Percentiles rank a stretch among this genome's conserved stretches.
phyloP scores from a whole-genome alignment of 164 flowering plant genomes.

The Akebia trifoliata region DNA sequence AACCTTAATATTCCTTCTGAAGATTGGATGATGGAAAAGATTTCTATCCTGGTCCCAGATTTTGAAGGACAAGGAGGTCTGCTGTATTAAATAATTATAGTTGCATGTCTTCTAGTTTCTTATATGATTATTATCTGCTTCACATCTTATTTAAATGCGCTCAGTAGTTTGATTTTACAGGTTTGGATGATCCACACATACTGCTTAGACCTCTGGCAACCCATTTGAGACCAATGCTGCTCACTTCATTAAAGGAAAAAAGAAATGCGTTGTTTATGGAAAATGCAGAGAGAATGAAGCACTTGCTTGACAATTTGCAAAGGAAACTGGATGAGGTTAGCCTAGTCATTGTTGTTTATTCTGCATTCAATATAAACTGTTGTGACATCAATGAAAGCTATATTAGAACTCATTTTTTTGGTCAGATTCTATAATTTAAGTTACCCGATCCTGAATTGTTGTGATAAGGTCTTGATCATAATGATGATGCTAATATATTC shows the following conservation, averaged over 20 bases:
- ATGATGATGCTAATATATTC: too few species aligned
- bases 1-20: slow-evolving; percentile 46
- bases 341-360: not conserved
- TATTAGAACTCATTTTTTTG: too few species aligned
- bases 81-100: slow-evolving; percentile 1
- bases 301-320: slow-evolving; percentile 64
- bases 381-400: too few species aligned
- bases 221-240: slow-evolving; percentile 77
- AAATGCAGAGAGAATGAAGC: slow-evolving; percentile 68
- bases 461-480: too few species aligned
- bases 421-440: too few species aligned
- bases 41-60: slow-evolving; percentile 54
- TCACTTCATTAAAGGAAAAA: slow-evolving; percentile 63
- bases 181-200: slow-evolving; percentile 51
- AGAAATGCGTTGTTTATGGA: slow-evolving; percentile 68
- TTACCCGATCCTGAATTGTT: too few species aligned
- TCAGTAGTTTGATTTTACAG: slow-evolving; percentile 28
- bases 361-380: not conserved
- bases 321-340: slow-evolving; percentile 87
- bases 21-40: slow-evolving; percentile 69
- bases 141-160: slow-evolving; percentile 5
- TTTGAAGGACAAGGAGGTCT: slow-evolving; percentile 74
- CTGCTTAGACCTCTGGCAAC: slow-evolving; percentile 56
- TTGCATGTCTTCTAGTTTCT: not conserved
- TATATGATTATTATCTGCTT: slow-evolving; percentile 1